Conservation (phyloP, 2,329 filamentous ascomycete species). For the Clonostachys sp. region DNA sequence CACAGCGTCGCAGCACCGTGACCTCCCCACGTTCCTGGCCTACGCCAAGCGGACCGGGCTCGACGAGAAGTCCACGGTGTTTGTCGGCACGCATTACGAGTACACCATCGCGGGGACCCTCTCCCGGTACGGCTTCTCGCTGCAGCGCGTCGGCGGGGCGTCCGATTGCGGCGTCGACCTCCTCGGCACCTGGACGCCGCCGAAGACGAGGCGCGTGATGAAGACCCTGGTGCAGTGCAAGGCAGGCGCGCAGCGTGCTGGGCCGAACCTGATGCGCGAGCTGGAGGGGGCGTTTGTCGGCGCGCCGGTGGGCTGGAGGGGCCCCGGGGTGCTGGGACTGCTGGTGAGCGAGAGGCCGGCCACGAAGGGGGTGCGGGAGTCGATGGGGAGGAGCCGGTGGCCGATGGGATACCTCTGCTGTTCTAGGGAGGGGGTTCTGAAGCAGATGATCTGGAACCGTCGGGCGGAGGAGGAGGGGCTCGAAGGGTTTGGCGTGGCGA, state of each 20-base stretch:
- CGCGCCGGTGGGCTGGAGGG: conserved; percentile 70
- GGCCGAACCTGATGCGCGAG: conserved; percentile 65
- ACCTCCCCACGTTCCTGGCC: conserved; percentile 59
- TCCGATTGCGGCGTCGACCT: conserved; percentile 73
- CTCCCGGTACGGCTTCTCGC: conserved; percentile 54
- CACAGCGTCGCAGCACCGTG: conserved; percentile 45
- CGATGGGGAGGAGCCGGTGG: conserved; percentile 60
- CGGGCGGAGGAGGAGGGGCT: conserved; percentile 58
- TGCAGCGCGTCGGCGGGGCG: conserved; percentile 60
- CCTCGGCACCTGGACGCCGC: conserved; percentile 64
- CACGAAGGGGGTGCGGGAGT: conserved; percentile 74
- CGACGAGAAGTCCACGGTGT: conserved; percentile 52
- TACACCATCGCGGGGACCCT: conserved; percentile 60
- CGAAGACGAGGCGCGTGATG: conserved; percentile 27
- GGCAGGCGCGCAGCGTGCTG: conserved; percentile 41
- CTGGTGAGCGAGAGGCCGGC: conserved; percentile 65
- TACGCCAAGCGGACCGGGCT: conserved; percentile 57
- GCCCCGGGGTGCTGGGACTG: conserved; percentile 61
- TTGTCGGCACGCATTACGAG: conserved; percentile 73
- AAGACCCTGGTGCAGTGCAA: conserved; percentile 66
- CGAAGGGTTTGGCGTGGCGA: conserved; percentile 49
- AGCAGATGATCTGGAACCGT: conserved; percentile 71
- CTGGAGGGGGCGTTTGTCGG: conserved; percentile 73
- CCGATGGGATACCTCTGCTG: conserved; percentile 71
- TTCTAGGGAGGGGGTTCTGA: conserved; percentile 48